These are phyloP conservation scores for Pharus latifolius DNA, from an alignment of 176 grass and related monocot genomes.

Conservation along the genomic window DNA sequence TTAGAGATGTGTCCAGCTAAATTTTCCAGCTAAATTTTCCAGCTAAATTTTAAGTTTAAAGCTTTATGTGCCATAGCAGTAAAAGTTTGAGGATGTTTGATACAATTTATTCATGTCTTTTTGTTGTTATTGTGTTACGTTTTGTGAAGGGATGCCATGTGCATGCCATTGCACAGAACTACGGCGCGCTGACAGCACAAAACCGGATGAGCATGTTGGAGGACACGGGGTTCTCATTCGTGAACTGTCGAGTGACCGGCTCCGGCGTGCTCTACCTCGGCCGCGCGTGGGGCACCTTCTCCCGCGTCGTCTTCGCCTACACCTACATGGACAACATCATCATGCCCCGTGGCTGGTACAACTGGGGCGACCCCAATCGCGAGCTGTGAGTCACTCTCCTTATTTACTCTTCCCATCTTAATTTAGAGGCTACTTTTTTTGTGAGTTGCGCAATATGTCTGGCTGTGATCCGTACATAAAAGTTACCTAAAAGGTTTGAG, in stretches of 20 bases:
- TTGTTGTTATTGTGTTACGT: neutral
- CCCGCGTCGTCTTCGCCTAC: slow-evolving; percentile 86
- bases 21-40: too few species aligned
- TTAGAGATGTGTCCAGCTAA: too few species aligned
- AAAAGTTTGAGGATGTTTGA: too few species aligned
- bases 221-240: slow-evolving; percentile 92
- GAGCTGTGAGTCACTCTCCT: slow-evolving; percentile 48
- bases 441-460: too few species aligned
- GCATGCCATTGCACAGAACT: slow-evolving; percentile 67
- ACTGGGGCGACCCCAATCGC: slow-evolving; percentile 79
- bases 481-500: too few species aligned
- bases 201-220: slow-evolving; percentile 72
- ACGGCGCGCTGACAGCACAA: slow-evolving; percentile 86
- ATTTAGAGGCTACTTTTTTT: too few species aligned
- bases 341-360: slow-evolving; percentile 75
- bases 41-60: too few species aligned
- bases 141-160: slow-evolving; percentile 75
- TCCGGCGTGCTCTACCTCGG: slow-evolving; percentile 86
- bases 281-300: slow-evolving; percentile 87
- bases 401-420: too few species aligned
- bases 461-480: too few species aligned
- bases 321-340: slow-evolving; percentile 99
- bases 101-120: too few species aligned
- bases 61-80: too few species aligned
- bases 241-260: slow-evolving; percentile 81